phyloP scores from a whole-genome alignment of 2,329 filamentous ascomycete species.

The Neurospora sp. region DNA sequence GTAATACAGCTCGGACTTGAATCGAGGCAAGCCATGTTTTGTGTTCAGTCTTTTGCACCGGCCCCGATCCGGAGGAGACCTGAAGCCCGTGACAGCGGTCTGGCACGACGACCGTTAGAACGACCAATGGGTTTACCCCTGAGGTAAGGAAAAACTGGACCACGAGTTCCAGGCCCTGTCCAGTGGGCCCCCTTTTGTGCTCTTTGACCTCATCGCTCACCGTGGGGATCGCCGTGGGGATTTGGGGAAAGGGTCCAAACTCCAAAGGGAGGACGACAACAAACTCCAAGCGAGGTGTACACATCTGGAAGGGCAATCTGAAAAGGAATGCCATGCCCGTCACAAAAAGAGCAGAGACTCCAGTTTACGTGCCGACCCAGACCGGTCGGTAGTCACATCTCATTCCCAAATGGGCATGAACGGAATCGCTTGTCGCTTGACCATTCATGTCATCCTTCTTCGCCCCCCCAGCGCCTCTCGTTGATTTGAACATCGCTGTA shows the following conservation, averaged over 20 bases:
- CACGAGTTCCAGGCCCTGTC: not conserved
- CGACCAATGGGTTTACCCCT: not conserved
- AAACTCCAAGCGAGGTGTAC: not conserved
- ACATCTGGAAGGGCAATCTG: not conserved
- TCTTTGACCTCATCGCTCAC: not conserved
- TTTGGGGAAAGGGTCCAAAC: not conserved
- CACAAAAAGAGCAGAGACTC: not conserved
- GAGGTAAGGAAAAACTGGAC: not conserved
- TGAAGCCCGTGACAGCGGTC: not conserved
- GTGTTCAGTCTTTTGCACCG: not conserved
- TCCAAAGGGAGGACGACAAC: not conserved
- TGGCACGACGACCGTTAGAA: not conserved
- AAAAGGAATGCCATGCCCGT: not conserved
- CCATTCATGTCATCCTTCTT: not conserved
- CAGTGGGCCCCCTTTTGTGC: not conserved
- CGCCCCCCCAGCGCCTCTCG: not conserved
- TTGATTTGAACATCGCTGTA: not conserved
- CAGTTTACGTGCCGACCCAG: not conserved
- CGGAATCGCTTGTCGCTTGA: not conserved
- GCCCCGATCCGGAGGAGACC: not conserved
- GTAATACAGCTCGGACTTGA: not conserved
- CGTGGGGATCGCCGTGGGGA: not conserved
- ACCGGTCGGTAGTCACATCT: not conserved
- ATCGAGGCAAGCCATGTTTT: not conserved
- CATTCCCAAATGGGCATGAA: not conserved